Conservation (phyloP, 1,139 yeast species). For the Saccharomycopsis hybrid region DNA sequence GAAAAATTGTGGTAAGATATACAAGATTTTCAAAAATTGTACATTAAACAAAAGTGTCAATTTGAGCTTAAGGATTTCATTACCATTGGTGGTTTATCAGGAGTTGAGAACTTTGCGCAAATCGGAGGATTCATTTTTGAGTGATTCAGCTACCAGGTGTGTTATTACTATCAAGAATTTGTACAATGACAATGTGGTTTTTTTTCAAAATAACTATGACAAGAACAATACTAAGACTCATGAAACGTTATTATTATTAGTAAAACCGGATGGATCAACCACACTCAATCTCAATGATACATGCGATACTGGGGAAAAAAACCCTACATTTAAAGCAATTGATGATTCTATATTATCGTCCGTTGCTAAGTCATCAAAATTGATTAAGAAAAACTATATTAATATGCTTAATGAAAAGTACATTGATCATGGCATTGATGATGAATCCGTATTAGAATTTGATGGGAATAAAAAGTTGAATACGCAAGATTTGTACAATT, state of each 20-base stretch:
- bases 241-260: conserved; percentile 50
- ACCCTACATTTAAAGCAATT: conserved; percentile 16
- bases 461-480: conserved; percentile 31
- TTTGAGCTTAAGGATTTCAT: conserved; percentile 31
- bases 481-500: conserved; percentile 33
- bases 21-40: conserved; percentile 57
- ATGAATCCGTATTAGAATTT: conserved; percentile 30
- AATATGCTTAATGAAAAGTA: conserved; percentile 9
- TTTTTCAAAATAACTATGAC: conserved; percentile 23
- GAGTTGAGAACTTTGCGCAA: conserved; percentile 69
- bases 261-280: conserved; percentile 58
- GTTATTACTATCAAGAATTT: conserved; percentile 68
- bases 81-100: conserved; percentile 73
- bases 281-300: conserved; percentile 37
- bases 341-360: conserved; percentile 17
- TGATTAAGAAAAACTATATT: conserved; percentile 11
- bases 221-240: conserved; percentile 21
- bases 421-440: conserved; percentile 23
- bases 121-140: conserved; percentile 66
- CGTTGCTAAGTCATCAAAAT: conserved; percentile 15
- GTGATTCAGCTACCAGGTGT: conserved; percentile 77
- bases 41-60: conserved; percentile 35
- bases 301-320: conserved; percentile 26
- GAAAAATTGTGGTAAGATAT: conserved; percentile 71
- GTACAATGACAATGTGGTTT: conserved; percentile 49